phyloP scores from a whole-genome alignment of 495 filamentous ascomycete species.

The Aspergillus egyptiacus region DNA sequence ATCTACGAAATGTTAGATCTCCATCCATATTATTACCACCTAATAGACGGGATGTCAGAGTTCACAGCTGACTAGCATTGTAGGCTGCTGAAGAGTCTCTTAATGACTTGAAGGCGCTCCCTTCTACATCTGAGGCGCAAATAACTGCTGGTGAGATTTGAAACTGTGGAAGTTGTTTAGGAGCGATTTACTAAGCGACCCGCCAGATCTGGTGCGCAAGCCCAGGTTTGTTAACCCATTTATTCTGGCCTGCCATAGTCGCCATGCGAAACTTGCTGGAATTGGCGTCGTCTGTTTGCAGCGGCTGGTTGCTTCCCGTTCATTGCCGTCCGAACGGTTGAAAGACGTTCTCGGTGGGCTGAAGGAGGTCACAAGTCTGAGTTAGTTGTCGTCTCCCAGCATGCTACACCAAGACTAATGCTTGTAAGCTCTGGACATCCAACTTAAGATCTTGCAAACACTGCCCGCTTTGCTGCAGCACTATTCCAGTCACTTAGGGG shows the following conservation, averaged over 20 bases:
- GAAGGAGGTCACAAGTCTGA: conserved; percentile 66
- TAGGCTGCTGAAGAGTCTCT: conserved; percentile 93
- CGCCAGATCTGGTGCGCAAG: conserved; percentile 71
- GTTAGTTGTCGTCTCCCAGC: conserved; percentile 29
- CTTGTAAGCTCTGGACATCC: conserved; percentile 71
- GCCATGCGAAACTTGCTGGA: conserved; percentile 80
- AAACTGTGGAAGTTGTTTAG: neutral
- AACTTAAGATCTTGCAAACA: conserved; percentile 92
- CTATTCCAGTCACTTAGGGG: conserved; percentile 75
- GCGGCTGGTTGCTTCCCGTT: conserved; percentile 73
- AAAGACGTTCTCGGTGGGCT: conserved; percentile 82
- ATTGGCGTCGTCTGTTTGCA: conserved; percentile 85
- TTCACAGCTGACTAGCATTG: conserved; percentile 18
- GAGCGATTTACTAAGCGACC: conserved; percentile 19
- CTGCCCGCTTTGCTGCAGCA: conserved; percentile 88
- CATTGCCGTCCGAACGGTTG: conserved; percentile 64
- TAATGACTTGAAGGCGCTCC: conserved; percentile 77
- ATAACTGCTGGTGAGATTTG: conserved; percentile 65
- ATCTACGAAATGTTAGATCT: conserved; percentile 69
- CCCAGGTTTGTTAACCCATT: conserved; percentile 87
- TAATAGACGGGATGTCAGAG: conserved; percentile 6
- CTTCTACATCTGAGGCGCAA: conserved; percentile 72
- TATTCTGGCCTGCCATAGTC: conserved; percentile 81
- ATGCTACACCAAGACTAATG: conserved; percentile 21
- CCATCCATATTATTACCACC: neutral